Evolutionary conservation across 2,329 filamentous ascomycete species (phyloP).

Genomic region (Neofusicoccum laricinum): DNA sequence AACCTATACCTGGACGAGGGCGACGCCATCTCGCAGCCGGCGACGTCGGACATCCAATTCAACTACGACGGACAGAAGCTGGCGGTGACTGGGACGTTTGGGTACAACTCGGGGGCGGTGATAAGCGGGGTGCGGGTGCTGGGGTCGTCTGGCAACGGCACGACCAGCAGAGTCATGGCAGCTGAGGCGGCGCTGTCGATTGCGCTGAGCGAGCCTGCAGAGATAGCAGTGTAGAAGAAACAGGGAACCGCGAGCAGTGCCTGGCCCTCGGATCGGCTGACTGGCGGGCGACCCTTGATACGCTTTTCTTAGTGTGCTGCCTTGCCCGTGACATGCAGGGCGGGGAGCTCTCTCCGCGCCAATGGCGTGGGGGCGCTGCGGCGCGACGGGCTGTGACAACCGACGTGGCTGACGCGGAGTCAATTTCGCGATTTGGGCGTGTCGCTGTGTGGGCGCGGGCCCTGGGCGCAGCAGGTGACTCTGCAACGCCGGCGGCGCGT

Average conservation of each 20-base stretch:
- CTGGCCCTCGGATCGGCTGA: not conserved
- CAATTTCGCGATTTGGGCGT: not conserved
- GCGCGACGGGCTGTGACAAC: not conserved
- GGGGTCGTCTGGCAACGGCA: conserved; percentile 22
- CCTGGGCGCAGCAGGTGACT: not conserved
- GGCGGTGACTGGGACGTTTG: conserved; percentile 52
- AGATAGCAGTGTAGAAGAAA: conserved; percentile 5
- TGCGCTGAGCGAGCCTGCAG: not conserved
- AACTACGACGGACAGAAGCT: conserved; percentile 55
- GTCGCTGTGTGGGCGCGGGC: not conserved
- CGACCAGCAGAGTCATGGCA: not conserved
- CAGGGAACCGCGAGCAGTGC: not conserved
- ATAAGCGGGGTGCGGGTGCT: conserved; percentile 29
- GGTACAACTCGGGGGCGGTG: conserved; percentile 40
- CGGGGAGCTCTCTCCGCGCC: not conserved
- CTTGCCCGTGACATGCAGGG: not conserved
- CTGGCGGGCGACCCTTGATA: not conserved
- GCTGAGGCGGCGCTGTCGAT: not conserved
- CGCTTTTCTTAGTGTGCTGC: not conserved
- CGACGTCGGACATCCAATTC: conserved; percentile 59
- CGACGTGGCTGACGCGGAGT: conserved; percentile 6
- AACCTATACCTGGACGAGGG: conserved; percentile 77
- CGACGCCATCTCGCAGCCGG: conserved; percentile 59
- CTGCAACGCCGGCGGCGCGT: not conserved
- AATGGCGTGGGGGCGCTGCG: not conserved